Evolutionary conservation across 75 land plant species (phyloP), one percentile per base, ranked within the genome.

Genomic region (Ceratopteris richardii): DNA sequence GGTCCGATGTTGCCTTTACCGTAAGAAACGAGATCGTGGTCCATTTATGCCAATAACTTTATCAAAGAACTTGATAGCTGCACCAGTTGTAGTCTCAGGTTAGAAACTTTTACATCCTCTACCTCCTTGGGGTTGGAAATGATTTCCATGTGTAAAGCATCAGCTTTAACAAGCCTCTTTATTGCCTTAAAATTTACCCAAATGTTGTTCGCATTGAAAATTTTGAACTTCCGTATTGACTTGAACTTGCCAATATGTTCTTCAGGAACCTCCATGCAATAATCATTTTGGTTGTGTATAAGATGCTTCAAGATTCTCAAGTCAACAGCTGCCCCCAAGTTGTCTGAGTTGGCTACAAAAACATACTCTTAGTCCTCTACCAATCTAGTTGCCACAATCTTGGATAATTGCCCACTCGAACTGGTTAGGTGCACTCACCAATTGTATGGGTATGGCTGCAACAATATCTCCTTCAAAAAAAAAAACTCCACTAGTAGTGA

Each of bases 161-260:
- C 86, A 56, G 85, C 85, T 72, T 86, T 73, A 10, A 94, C 98
- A 66, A 89, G 79, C 67, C 98, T 74, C 44, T 90, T 89, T 62
- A 94, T 77, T 18, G 98, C 91, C 54, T 82, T 86, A 66, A 94
- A 54, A 70, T 86, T 89, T 71, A 94, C 96, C 96, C 98, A 94
- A 59, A 96, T 90, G 66, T 90, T 94, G 66, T 94, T 94, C 50
- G 96, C 90, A 50, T 94, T 94, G 83, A 94, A 94, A 56, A 94
- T 94, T 65, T 94, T 94, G 82, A 94, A 94, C 71, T 94, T 94
- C 61, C 83, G 86, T 50, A 94, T 94, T 33, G 98, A 94, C 79
- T 94, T 94, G 75, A 94, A 94, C 66, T 94, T 96, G 47, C 67
- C 75, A 31, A 94, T 91, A 81, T 89, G 81, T 42, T 82, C 83